Evolutionary conservation across 176 grass and related monocot genomes (phyloP).

Genomic region (barley (Hordeum vulgare)): MorexV3_pseudomolecules_assembly NC_058522.1:470345593-470346092

Average conservation of each 20-base stretch:
- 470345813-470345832: not conserved
- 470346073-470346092: not conserved
- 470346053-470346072: not conserved
- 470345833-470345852: not conserved
- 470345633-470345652: too few relatives aligned
- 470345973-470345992: constrained; percentile 5
- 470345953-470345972: not conserved
- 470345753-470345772: not conserved
- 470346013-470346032: not conserved
- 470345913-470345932: not conserved
- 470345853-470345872: not conserved
- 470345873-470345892: not conserved
- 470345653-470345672: not conserved
- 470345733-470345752: too few relatives aligned
- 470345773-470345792: too few relatives aligned
- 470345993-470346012: not conserved
- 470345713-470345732: not conserved
- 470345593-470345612: too few relatives aligned
- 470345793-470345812: not conserved
- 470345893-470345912: not conserved
- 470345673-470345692: not conserved
- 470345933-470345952: not conserved
- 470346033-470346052: not conserved
- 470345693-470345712: not conserved
- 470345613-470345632: too few relatives aligned